Evolutionary conservation across 2,329 filamentous ascomycete genomes (phyloP), one percentile per base, ranked within the genome.

Genomic region (Stagonosporopsis rhizophila): DNA sequence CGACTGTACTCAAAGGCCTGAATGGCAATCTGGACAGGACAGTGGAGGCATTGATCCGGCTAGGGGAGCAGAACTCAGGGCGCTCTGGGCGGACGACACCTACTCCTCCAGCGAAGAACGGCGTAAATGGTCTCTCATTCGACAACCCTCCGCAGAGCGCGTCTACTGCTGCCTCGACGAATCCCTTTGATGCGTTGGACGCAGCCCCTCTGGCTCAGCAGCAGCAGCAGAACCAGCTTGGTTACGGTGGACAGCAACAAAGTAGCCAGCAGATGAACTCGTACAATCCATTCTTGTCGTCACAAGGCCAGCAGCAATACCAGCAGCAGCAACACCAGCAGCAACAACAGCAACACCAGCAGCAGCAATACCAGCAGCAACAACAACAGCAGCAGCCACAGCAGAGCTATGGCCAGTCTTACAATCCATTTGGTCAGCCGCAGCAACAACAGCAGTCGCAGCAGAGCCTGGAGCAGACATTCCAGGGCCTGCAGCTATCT

Each of bases 21-120:
- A 88, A 89, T 69, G 93, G 94, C 4, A 93, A 95, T 70, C 72
- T 99, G 55, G 92, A 97, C 65, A 89, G 87, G 74, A 87, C 94
- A 0, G 87, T 98, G 40, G 94, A 98, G 75, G 86, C 91, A 17
- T 78, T 99, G 68, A 86, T 95, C 53, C 85, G 92, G 64, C 78
- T 97, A 35, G 94, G 93, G 23, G 92, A 96, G 54, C 71, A 74
- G 56, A 71, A 68, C 40, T 62, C 66, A 8, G 66, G 47, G 17
- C 68, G 52, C 17, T 73, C 71, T 11, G 67, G 70, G 70, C 87
- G 86, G 28, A 79, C 77, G 56, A 81, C 81, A 53, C 71, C 75
- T 23, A 72, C 75, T 48, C 76, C 77, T 63, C 75, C 78, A n/a
- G 78, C 79, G 6, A 80, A 82, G 53, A 79, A 81, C 37, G 81